Base-by-base conservation (phyloP, 805 yeast genomes). In the Lipomyces sp. region DNA sequence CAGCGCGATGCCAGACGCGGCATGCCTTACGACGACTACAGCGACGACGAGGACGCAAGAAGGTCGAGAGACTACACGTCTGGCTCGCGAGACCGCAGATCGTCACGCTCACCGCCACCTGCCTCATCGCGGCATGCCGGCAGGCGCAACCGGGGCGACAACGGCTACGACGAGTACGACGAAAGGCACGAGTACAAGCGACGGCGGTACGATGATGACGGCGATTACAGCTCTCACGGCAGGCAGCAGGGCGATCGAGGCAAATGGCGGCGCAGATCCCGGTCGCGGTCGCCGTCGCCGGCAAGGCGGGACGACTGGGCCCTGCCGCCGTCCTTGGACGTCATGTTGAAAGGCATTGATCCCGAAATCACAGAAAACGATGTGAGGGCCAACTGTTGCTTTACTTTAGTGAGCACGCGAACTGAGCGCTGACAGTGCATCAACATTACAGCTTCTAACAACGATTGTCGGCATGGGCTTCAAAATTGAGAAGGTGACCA, bases 401-500 rank as follows among this genome's bases (percentile, higher is more conserved):
- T 1, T 34, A 4, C 13, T 23, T 35, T 11, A 13, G 2, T 28
- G 29, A 18, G 23, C 19, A 34, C 11, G 34, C n/a, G n/a, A n/a
- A 10, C 19, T 34, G 19, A n/a, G 18, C 2, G 22, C 28, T 36
- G 37, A 40, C 14, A n/a, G 39, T 24, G 21, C n/a, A 10, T n/a
- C 10, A 24, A 16, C 24, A 16, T 6, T 39, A 13, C 21, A 48
- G 52, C 11, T 48, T 31, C 21, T 26, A n/a, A 29, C 36, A 21
- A 22, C 35, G 18, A 39, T 53, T 3, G 16, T 19, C 19, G 43
- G 21, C 13, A 21, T 24, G 13, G 47, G 46, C 13, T 40, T 16
- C 13, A 53, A 47, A 23, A 26, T 48, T 7, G 28, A 33, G n/a
- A 36, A 42, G 22, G 49, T 46, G 21, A 45, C 43, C n/a, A 38